A percentile compares a stretch with the other conserved stretches of the same genome.
Evolutionary conservation across 176 grass and related monocot genomes (phyloP).

Genomic region (Musa itinerans): DNA sequence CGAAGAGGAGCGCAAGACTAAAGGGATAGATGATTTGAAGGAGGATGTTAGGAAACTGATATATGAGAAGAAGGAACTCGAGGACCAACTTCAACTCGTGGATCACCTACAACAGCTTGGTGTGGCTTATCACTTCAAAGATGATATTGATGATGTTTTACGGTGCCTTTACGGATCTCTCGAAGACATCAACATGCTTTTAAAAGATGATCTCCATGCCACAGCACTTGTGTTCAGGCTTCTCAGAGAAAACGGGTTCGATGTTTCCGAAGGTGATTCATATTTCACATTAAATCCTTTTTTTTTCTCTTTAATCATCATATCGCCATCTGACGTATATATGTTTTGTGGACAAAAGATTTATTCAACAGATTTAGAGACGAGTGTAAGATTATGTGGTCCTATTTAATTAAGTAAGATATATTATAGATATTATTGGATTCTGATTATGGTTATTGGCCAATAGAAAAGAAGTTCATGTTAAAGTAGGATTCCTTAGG

Average conservation of each 20-base stretch:
- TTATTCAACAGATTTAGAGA: neutral
- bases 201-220: slow-evolving; percentile 1
- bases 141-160: neutral
- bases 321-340: too few relatives aligned
- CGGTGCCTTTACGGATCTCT: neutral
- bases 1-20: neutral
- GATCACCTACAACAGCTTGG: slow-evolving; percentile 1
- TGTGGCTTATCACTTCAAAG: slow-evolving; percentile 2
- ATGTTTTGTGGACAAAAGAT: neutral
- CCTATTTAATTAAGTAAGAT: too few relatives aligned
- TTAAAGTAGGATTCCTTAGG: too few relatives aligned
- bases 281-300: neutral
- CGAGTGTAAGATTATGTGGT: too few relatives aligned
- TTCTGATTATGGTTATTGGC: too few relatives aligned
- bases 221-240: slow-evolving; percentile 20
- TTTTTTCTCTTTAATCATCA: neutral
- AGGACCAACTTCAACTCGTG: neutral
- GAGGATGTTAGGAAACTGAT: neutral
- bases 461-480: too few relatives aligned
- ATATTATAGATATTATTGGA: too few relatives aligned
- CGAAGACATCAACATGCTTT: neutral
- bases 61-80: neutral
- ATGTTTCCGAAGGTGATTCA: slow-evolving; percentile 20
- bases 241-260: slow-evolving; percentile 19
- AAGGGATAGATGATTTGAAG: neutral